A percentile compares a stretch with the other conserved stretches of the same genome.
These are phyloP conservation scores for Sporisorium exsertum DNA, from an alignment of 1,284 basidiomycete species.

Conservation along the genomic window DNA sequence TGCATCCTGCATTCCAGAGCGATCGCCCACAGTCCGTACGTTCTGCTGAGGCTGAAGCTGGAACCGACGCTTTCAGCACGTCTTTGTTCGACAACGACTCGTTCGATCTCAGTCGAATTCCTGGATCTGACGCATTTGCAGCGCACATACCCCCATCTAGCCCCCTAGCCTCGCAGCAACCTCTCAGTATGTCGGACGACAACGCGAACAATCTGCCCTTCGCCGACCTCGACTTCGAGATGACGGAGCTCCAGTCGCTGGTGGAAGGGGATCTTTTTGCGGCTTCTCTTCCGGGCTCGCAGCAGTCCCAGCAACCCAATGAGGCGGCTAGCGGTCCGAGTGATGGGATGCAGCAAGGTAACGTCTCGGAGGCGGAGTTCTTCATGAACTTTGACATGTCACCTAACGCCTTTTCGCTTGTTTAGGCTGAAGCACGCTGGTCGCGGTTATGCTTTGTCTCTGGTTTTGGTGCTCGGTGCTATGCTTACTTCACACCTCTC, in stretches of 20 bases:
- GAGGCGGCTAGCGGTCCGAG: not conserved
- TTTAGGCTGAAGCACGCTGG: not conserved
- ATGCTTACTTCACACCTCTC: not conserved
- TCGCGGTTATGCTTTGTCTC: not conserved
- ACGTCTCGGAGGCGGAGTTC: conserved; percentile 4
- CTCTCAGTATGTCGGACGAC: not conserved
- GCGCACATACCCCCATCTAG: conserved; percentile 1
- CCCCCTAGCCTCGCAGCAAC: conserved; percentile 6
- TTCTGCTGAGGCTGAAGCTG: not conserved
- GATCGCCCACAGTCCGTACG: not conserved
- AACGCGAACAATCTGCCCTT: not conserved
- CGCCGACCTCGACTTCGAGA: conserved; percentile 19
- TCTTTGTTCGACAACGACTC: not conserved
- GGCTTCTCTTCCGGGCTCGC: not conserved
- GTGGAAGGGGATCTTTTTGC: conserved; percentile 6
- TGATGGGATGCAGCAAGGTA: not conserved
- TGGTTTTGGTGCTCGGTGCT: not conserved
- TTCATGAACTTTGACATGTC: conserved; percentile 31
- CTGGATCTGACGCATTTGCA: not conserved
- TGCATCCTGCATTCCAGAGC: not conserved
- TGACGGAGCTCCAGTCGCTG: conserved; percentile 23
- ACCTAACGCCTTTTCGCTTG: conserved; percentile 11
- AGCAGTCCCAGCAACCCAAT: conserved; percentile 1
- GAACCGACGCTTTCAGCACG: not conserved
- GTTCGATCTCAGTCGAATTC: conserved; percentile 19